phyloP scores from a whole-genome alignment of 208 protist genomes.

The Acanthamoeba sp. region DNA sequence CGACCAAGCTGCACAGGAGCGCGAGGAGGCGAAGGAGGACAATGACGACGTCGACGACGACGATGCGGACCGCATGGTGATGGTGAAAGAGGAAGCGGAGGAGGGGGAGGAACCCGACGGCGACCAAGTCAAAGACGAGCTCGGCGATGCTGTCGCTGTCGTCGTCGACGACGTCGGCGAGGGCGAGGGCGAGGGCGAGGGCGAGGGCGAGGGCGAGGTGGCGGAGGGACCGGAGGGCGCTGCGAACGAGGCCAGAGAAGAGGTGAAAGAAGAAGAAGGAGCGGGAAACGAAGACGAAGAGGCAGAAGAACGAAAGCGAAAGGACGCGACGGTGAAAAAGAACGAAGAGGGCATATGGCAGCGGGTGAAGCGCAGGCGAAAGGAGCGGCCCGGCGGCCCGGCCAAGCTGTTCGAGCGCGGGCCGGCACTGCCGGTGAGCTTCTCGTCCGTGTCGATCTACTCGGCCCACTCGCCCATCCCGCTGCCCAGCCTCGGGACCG shows the following conservation, averaged over 20 bases:
- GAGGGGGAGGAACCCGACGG: no score
- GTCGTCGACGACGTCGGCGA: neutral
- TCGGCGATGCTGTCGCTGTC: no score
- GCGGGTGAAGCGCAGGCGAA: slow-evolving; percentile 9
- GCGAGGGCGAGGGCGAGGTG: neutral
- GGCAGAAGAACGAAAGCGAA: neutral
- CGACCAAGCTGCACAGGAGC: no score
- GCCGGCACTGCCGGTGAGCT: slow-evolving; percentile 17
- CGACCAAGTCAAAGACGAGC: no score
- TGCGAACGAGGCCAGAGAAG: neutral
- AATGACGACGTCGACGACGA: neutral
- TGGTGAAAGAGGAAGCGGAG: neutral
- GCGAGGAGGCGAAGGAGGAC: neutral
- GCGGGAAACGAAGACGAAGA: neutral
- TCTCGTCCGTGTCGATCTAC: slow-evolving; percentile 21
- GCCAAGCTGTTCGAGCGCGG: neutral
- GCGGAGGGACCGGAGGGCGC: no score
- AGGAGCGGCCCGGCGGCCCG: neutral
- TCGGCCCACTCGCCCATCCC: slow-evolving; percentile 37
- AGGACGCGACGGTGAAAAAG: neutral
- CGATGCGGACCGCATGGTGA: neutral
- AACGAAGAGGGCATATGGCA: slow-evolving; percentile 43
- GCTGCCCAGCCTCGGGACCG: neutral
- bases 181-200: no score
- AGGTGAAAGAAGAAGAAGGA: neutral